These are phyloP conservation scores for Perilla frutescens DNA, from an alignment of 257 asterid genomes.

Conservation along the genomic window DNA sequence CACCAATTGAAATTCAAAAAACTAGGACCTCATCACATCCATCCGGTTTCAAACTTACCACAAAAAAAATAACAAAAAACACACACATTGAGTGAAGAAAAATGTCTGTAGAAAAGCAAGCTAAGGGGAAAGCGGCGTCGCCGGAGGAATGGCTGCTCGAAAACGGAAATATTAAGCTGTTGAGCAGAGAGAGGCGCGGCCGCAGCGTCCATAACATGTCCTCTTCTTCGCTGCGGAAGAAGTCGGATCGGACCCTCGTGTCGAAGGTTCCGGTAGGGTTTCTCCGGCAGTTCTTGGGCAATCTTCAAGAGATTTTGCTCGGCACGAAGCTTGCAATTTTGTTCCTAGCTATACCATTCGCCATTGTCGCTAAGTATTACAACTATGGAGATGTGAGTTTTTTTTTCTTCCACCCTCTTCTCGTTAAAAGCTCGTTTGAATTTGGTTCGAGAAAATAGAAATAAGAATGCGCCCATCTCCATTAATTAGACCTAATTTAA, in stretches of 20 bases:
- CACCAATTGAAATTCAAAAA: neutral
- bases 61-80: neutral
- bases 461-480: too few relatives aligned
- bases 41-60: too few relatives aligned
- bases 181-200: conserved; percentile 59
- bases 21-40: neutral
- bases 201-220: conserved; percentile 58
- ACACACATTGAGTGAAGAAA: neutral
- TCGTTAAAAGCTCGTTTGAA: neutral
- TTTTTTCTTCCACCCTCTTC: neutral
- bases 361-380: conserved; percentile 56
- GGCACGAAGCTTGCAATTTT: conserved; percentile 78
- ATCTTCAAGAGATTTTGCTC: conserved; percentile 72
- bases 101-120: conserved; percentile 30
- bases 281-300: conserved; percentile 45
- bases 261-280: conserved; percentile 49
- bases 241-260: conserved; percentile 62
- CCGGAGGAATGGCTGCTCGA: conserved; percentile 58
- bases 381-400: conserved; percentile 58
- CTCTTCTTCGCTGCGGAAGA: conserved; percentile 79
- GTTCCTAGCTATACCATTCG: conserved; percentile 73
- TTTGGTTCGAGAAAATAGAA: neutral
- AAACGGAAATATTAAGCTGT: conserved; percentile 54
- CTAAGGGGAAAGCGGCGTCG: conserved; percentile 36
- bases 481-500: too few relatives aligned